Conservation (phyloP, 108 stramenopile species). For the Ochromonas danica region DNA sequence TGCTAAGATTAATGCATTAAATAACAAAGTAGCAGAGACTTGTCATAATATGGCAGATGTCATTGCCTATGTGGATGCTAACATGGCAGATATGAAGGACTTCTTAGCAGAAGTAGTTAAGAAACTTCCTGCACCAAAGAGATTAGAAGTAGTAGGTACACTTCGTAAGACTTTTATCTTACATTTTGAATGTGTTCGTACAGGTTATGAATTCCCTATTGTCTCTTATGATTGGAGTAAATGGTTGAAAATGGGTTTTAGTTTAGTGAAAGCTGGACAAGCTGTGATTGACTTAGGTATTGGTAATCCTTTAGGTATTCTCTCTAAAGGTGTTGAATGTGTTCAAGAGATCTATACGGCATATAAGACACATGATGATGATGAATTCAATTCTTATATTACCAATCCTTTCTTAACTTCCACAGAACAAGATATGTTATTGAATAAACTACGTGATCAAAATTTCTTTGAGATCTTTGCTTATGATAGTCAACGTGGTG, state of each 20-base stretch:
- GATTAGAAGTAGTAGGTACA: slow-evolving; percentile 33
- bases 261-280: slow-evolving; percentile 31
- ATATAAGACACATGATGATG: slow-evolving; percentile 34
- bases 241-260: slow-evolving; percentile 33
- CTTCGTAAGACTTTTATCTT: slow-evolving; percentile 31
- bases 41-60: slow-evolving; percentile 34
- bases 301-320: slow-evolving; percentile 33
- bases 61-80: slow-evolving; percentile 36
- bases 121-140: slow-evolving; percentile 24
- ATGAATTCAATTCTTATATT: slow-evolving; percentile 36
- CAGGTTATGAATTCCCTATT: slow-evolving; percentile 26
- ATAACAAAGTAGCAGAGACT: slow-evolving; percentile 6
- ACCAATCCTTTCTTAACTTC: slow-evolving; percentile 28
- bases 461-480: slow-evolving; percentile 31
- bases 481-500: slow-evolving; percentile 9
- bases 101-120: slow-evolving; percentile 26
- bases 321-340: slow-evolving; percentile 23
- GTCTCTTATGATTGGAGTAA: slow-evolving; percentile 20
- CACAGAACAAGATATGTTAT: slow-evolving; percentile 24
- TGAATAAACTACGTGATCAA: slow-evolving; percentile 31
- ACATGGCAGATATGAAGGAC: slow-evolving; percentile 39
- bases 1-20: slow-evolving; percentile 26
- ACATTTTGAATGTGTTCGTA: slow-evolving; percentile 29
- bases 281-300: slow-evolving; percentile 32
- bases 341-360: slow-evolving; percentile 26